Conservation (phyloP, 495 filamentous ascomycete genomes). For the Parathielavia hyrcaniae region DNA sequence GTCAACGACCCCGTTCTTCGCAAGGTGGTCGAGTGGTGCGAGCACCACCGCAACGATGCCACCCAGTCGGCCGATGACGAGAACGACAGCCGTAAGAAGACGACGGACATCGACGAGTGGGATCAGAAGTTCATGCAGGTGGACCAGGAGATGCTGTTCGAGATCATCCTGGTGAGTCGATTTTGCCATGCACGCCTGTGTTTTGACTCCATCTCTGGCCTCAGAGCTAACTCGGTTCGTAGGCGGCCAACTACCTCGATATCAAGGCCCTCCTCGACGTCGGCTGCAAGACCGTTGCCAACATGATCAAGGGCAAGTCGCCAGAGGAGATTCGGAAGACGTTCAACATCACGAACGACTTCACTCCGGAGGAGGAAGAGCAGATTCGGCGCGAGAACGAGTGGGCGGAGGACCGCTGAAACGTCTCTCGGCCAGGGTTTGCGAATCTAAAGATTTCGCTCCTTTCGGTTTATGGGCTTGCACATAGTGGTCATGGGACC, state of each 20-base stretch:
- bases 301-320: conserved; percentile 83
- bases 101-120: conserved; percentile 98
- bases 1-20: conserved; percentile 89
- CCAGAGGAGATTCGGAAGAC: conserved; percentile 78
- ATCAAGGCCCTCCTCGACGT: conserved; percentile 78
- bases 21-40: conserved; percentile 98
- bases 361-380: conserved; percentile 76
- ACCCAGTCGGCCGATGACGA: conserved; percentile 72
- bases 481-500: not conserved
- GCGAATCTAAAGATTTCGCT: not conserved
- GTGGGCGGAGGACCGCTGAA: conserved; percentile 68
- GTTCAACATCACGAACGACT: conserved; percentile 80
- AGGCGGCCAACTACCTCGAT: conserved; percentile 74
- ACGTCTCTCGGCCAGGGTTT: not conserved
- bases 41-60: conserved; percentile 86
- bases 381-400: conserved; percentile 80
- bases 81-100: conserved; percentile 91
- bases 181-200: not conserved
- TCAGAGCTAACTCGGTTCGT: conserved; percentile 11
- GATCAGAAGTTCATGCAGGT: conserved; percentile 99
- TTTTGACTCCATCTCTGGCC: not conserved
- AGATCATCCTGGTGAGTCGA: conserved; percentile 85
- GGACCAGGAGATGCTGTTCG: conserved; percentile 98
- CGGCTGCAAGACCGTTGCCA: conserved; percentile 77
- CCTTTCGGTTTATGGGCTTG: not conserved